These are phyloP conservation scores for Ogataea methanolica DNA, from an alignment of 805 yeast genomes.

Conservation along the genomic window DNA sequence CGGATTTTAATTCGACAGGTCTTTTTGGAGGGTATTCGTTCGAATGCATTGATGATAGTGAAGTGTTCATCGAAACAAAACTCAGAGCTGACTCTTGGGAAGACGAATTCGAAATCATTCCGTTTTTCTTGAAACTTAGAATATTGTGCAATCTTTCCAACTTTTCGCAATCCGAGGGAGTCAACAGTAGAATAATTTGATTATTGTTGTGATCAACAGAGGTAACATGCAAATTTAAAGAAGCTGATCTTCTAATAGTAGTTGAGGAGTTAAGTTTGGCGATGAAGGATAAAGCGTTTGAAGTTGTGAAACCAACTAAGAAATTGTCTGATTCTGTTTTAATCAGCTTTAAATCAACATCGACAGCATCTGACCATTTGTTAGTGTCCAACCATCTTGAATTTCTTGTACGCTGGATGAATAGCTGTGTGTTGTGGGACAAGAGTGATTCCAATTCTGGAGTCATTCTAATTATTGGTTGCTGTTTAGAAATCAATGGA, in stretches of 20 bases:
- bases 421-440: slow-evolving; percentile 9
- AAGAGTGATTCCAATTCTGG: slow-evolving; percentile 7
- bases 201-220: slow-evolving; percentile 5
- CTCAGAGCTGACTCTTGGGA: slow-evolving; percentile 22
- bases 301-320: slow-evolving; percentile 12
- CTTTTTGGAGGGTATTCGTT: background rate
- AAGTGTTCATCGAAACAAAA: slow-evolving; percentile 9
- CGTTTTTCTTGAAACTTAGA: slow-evolving; percentile 7
- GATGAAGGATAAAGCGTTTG: slow-evolving; percentile 13
- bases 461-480: background rate
- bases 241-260: slow-evolving; percentile 14
- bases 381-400: slow-evolving; percentile 21
- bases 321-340: slow-evolving; percentile 9
- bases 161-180: slow-evolving; percentile 2
- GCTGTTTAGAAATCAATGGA: background rate
- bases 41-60: slow-evolving; percentile 8
- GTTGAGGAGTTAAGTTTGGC: slow-evolving; percentile 13
- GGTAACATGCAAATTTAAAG: slow-evolving; percentile 16
- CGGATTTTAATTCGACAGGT: background rate
- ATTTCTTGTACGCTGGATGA: slow-evolving; percentile 19
- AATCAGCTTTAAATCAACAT: slow-evolving; percentile 15
- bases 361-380: slow-evolving; percentile 23
- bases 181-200: slow-evolving; percentile 6
- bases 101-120: slow-evolving; percentile 19
- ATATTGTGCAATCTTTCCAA: slow-evolving; percentile 8